Base-by-base conservation (phyloP, 352 stramenopile genomes). In the Pythium chondricola region DNA sequence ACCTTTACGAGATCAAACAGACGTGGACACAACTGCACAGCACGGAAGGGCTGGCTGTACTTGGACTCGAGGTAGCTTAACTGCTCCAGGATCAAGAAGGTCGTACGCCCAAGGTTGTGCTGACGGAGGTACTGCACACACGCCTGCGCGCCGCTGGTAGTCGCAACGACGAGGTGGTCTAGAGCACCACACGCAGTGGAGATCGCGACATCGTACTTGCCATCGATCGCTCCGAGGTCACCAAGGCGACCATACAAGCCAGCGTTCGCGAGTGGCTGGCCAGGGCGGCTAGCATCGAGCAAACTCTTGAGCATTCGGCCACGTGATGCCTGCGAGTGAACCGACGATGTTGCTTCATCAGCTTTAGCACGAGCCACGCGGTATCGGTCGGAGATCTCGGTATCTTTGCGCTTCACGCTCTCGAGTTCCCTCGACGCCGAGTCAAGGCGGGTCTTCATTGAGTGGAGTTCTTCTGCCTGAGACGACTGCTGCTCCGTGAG, bases 21-120 rank as follows among this genome's bases (percentile, higher is more conserved):
- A 3, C 89, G 81, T 6, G 77, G 77, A 0, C 69, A 67, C 27
- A 63, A 52, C 17, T 58, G 74, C 9, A 87, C 69, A 9, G 57
- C 45, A 35, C 70, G 76, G 33, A 89, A 88, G 43, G 47, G 70
- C 68, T 86, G 85, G 4, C 63, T 63, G 53, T 74, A 75, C 54
- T 91, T 87, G 11, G 63, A 73, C 27, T 71, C 69, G 2, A 93
- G 57, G 40, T 95, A 88, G 14, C 71, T 83, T 38, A 99, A 83
- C 52, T 99, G 96, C 54, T 99, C 95, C n/a, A 99, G 71, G 49
- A 99, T 97, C 43, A 99, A 76, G 56, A 99, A 99, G 14, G 87
- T 98, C 5, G 92, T 96, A 9, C 97, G 87, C 7, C 97, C 97
- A 13, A 99, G 73, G 48, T 97, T 96, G 58, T 98, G 69, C 54